Evolutionary conservation across 805 yeast genomes (phyloP).

Genomic region (Ogataea thermomethanolica): DNA sequence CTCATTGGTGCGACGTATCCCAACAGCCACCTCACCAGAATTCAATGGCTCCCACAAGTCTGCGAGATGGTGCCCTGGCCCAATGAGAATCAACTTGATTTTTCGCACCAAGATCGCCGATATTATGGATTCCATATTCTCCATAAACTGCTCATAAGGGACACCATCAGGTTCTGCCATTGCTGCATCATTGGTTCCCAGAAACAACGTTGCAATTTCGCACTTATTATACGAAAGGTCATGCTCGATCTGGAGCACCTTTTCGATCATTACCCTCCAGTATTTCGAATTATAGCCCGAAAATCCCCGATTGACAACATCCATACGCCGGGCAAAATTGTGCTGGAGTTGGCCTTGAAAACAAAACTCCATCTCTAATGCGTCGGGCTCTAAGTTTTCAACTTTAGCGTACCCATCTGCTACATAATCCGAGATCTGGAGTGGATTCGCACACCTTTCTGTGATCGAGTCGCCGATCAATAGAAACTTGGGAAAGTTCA

Average conservation of each 20-base stretch:
- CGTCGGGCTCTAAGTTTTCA: not conserved
- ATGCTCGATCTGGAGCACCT: constrained; percentile 47
- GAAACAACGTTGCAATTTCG: constrained; percentile 25
- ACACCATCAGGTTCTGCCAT: constrained; percentile 48
- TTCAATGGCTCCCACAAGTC: constrained; percentile 37
- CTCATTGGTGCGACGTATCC: constrained; percentile 42
- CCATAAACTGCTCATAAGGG: constrained; percentile 42
- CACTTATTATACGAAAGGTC: constrained; percentile 23
- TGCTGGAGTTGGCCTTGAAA: constrained; percentile 24
- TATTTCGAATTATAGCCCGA: constrained; percentile 70
- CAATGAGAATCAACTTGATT: constrained; percentile 53
- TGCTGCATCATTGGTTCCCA: constrained; percentile 77
- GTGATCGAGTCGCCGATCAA: constrained; percentile 33
- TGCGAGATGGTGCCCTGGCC: constrained; percentile 56
- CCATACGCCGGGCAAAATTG: constrained; percentile 55
- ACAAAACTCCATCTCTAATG: constrained; percentile 14
- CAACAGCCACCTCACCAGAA: constrained; percentile 30
- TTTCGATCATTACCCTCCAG: constrained; percentile 47
- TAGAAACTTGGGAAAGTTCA: constrained; percentile 22
- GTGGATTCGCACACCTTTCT: constrained; percentile 24
- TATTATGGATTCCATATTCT: constrained; percentile 47
- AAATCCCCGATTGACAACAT: constrained; percentile 68
- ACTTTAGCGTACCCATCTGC: constrained; percentile 18
- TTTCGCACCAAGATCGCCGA: constrained; percentile 35
- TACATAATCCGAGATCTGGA: constrained; percentile 19